These are phyloP conservation scores for Sarcomyxa edulis DNA, from an alignment of 768 basidiomycete genomes.

Conservation along the genomic window DNA sequence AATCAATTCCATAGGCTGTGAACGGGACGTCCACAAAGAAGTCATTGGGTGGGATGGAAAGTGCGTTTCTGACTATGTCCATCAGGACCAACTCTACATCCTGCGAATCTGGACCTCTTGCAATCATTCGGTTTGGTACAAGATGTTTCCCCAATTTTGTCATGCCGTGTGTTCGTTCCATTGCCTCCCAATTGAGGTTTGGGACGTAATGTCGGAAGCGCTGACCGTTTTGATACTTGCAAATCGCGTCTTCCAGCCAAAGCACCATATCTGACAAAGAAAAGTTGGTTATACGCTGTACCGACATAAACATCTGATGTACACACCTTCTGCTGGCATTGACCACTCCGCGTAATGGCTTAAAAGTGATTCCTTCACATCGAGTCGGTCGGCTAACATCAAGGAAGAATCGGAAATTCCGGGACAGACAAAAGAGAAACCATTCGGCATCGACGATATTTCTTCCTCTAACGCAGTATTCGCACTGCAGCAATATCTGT, in stretches of 20 bases:
- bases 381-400: slow-evolving; percentile 5
- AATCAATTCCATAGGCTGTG: slow-evolving; percentile 37
- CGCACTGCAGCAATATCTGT: slow-evolving; percentile 17
- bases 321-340: too few species aligned
- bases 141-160: slow-evolving; percentile 12
- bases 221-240: too few species aligned
- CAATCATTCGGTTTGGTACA: slow-evolving; percentile 7
- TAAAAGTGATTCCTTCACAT: slow-evolving; percentile 9
- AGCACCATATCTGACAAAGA: too few species aligned
- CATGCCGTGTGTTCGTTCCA: slow-evolving; percentile 18
- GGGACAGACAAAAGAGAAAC: slow-evolving; percentile 26
- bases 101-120: slow-evolving; percentile 5
- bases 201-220: slow-evolving; percentile 24
- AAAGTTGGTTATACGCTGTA: too few species aligned
- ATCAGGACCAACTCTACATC: slow-evolving; percentile 15
- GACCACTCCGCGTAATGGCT: slow-evolving; percentile 10
- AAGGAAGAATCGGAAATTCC: slow-evolving; percentile 21
- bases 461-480: slow-evolving; percentile 25
- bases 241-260: too few species aligned
- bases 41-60: slow-evolving; percentile 26
- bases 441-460: slow-evolving; percentile 19
- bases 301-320: too few species aligned
- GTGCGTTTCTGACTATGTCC: slow-evolving; percentile 27
- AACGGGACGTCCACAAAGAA: too few species aligned
- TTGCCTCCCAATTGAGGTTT: slow-evolving; percentile 22